Evolutionary conservation across 192 early-diverging fungal genomes (phyloP).

Genomic region (Spizellomyces sp.): DNA sequence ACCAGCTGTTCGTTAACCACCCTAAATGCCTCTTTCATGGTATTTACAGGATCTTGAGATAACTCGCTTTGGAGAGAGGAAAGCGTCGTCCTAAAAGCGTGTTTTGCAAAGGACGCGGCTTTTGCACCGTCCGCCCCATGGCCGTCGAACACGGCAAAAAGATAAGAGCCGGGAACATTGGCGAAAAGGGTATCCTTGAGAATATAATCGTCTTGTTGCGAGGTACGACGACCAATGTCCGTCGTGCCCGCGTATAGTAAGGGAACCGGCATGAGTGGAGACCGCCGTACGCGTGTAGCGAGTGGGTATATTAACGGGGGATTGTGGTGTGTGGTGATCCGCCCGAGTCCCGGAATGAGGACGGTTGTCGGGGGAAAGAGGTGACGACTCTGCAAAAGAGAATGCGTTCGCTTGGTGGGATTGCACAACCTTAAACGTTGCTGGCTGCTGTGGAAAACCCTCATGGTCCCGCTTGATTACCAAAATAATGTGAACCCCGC

Average conservation of each 20-base stretch:
- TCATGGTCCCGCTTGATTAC: no score
- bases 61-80: conserved; percentile 12
- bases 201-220: conserved; percentile 47
- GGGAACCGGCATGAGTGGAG: no score
- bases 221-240: conserved; percentile 41
- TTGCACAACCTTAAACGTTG: no score
- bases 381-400: no score
- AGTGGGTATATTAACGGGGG: no score
- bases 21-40: conserved; percentile 35
- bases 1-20: conserved; percentile 36
- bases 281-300: no score
- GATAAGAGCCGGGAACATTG: conserved; percentile 19
- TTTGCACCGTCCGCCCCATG: conserved; percentile 53
- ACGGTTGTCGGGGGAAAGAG: no score
- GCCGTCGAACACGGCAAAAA: conserved; percentile 59
- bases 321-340: no score
- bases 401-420: no score
- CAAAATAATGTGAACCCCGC: no score
- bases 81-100: conserved; percentile 34
- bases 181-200: conserved; percentile 26
- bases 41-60: conserved; percentile 29
- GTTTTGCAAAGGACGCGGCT: conserved; percentile 35
- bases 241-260: conserved; percentile 22
- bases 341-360: no score
- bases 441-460: no score